Percentiles rank a stretch among this genome's conserved stretches.
Conservation (phyloP, 2,329 filamentous ascomycete genomes). For the Cercospora zeina region DNA sequence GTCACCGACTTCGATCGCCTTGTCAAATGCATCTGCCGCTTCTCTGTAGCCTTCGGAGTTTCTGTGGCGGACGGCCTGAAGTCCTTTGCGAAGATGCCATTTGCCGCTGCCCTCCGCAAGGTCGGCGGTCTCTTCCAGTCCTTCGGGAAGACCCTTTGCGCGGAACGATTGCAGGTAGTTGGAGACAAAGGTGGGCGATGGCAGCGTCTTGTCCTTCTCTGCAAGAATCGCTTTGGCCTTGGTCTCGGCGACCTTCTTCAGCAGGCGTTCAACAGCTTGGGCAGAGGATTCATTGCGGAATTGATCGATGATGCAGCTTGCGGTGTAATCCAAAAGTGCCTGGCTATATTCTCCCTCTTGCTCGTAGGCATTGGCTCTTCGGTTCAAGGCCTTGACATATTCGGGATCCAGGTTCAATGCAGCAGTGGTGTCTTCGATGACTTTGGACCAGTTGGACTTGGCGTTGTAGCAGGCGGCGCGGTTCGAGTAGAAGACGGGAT, state of each 20-base stretch:
- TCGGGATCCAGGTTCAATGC: slow-evolving; percentile 90
- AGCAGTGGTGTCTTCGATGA: slow-evolving; percentile 94
- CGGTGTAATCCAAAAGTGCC: slow-evolving; percentile 94
- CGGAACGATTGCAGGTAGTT: slow-evolving; percentile 99
- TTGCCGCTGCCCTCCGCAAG: slow-evolving; percentile 75
- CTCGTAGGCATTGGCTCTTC: slow-evolving; percentile 94
- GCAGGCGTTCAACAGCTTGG: slow-evolving; percentile 82
- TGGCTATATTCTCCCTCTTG: slow-evolving; percentile 88
- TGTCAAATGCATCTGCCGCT: slow-evolving; percentile 81
- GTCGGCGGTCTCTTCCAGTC: slow-evolving; percentile 79
- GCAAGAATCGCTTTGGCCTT: slow-evolving; percentile 88
- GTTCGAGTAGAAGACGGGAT: slow-evolving; percentile 98
- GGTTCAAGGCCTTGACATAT: slow-evolving; percentile 97
- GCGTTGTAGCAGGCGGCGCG: slow-evolving; percentile 96
- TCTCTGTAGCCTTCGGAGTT: slow-evolving; percentile 90
- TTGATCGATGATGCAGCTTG: slow-evolving; percentile 97
- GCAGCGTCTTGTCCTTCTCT: slow-evolving; percentile 78
- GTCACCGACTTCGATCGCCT: slow-evolving; percentile 77
- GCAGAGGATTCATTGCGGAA: slow-evolving; percentile 91
- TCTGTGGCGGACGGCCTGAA: slow-evolving; percentile 78
- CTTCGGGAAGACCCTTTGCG: slow-evolving; percentile 72
- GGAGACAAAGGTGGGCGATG: slow-evolving; percentile 93
- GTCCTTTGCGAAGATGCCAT: slow-evolving; percentile 80
- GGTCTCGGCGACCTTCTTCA: slow-evolving; percentile 95
- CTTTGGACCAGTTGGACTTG: slow-evolving; percentile 88